Conservation (phyloP, 2,329 filamentous ascomycete genomes). For the Dactylellina drechsleri region DNA sequence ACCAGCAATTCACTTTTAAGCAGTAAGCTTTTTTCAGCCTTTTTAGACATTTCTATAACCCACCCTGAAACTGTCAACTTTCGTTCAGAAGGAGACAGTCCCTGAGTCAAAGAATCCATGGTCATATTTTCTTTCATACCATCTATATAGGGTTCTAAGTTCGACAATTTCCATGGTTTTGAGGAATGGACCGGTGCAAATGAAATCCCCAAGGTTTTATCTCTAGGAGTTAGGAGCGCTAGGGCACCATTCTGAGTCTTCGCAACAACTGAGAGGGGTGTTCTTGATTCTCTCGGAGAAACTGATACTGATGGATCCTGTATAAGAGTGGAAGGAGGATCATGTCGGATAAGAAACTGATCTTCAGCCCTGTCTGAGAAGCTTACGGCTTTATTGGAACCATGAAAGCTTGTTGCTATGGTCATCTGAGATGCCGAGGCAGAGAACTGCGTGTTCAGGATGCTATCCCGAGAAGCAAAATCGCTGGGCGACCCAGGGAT, state of each 20-base stretch:
- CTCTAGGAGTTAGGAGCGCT: conserved; percentile 34
- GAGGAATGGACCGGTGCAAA: conserved; percentile 44
- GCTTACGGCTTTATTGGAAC: conserved; percentile 38
- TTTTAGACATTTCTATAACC: conserved; percentile 81
- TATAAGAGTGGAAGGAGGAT: not conserved
- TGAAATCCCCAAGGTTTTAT: conserved; percentile 16
- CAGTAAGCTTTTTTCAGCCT: conserved; percentile 81
- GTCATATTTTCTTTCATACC: conserved; percentile 65
- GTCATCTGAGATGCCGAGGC: conserved; percentile 36
- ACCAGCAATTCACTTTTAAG: conserved; percentile 86
- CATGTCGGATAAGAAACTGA: not conserved
- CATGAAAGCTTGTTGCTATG: conserved; percentile 43
- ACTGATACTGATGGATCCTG: conserved; percentile 5
- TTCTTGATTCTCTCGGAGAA: conserved; percentile 23
- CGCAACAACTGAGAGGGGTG: conserved; percentile 29
- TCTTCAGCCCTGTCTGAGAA: conserved; percentile 27
- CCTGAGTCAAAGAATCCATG: conserved; percentile 67
- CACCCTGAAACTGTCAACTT: conserved; percentile 94
- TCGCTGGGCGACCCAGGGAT: conserved; percentile 3
- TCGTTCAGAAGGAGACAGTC: conserved; percentile 79
- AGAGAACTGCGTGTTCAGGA: conserved; percentile 49
- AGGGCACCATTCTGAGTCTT: conserved; percentile 31
- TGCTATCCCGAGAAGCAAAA: conserved; percentile 45
- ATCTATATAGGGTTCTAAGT: conserved; percentile 34
- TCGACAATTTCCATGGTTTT: conserved; percentile 40